These are phyloP conservation scores for Sclerotiophoma versabilis DNA, from an alignment of 2,329 filamentous ascomycete species.

Conservation along the genomic window DNA sequence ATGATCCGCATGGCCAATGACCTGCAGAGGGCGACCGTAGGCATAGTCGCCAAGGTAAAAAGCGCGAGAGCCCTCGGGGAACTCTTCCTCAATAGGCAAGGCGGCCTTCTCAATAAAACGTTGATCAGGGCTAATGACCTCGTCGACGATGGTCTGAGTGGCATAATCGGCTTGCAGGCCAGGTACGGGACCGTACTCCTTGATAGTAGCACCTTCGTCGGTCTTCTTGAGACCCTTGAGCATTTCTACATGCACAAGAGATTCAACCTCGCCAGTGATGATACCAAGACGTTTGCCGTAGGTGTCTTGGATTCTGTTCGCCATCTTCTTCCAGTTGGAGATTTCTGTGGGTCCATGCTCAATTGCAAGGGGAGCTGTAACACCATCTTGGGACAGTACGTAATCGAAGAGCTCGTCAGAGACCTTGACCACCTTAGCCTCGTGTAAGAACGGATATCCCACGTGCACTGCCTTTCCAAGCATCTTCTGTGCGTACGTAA, in stretches of 20 bases:
- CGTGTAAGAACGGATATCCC: conserved; percentile 93
- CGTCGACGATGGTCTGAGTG: conserved; percentile 87
- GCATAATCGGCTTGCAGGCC: conserved; percentile 90
- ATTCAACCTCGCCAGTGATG: conserved; percentile 84
- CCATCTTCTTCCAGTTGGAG: conserved; percentile 82
- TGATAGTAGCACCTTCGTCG: conserved; percentile 87
- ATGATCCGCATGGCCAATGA: conserved; percentile 75
- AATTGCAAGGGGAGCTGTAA: conserved; percentile 67
- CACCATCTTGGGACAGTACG: conserved; percentile 69
- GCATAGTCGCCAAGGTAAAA: conserved; percentile 96
- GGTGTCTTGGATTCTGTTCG: conserved; percentile 79
- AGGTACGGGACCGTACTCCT: conserved; percentile 87
- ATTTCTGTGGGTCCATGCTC: conserved; percentile 80
- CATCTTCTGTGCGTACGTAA: conserved; percentile 76
- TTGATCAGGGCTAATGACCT: conserved; percentile 87
- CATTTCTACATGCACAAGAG: conserved; percentile 90
- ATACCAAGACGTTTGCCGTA: conserved; percentile 94
- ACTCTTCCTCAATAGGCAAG: conserved; percentile 90
- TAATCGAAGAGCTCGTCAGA: conserved; percentile 96
- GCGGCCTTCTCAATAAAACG: conserved; percentile 91
- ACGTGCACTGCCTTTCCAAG: conserved; percentile 88
- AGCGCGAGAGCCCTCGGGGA: conserved; percentile 79
- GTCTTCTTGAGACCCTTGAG: conserved; percentile 90
- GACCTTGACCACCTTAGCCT: conserved; percentile 86
- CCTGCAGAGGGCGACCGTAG: conserved; percentile 88